phyloP scores from a whole-genome alignment of 139 green algal species.

The Yamagishiella unicocca region DNA sequence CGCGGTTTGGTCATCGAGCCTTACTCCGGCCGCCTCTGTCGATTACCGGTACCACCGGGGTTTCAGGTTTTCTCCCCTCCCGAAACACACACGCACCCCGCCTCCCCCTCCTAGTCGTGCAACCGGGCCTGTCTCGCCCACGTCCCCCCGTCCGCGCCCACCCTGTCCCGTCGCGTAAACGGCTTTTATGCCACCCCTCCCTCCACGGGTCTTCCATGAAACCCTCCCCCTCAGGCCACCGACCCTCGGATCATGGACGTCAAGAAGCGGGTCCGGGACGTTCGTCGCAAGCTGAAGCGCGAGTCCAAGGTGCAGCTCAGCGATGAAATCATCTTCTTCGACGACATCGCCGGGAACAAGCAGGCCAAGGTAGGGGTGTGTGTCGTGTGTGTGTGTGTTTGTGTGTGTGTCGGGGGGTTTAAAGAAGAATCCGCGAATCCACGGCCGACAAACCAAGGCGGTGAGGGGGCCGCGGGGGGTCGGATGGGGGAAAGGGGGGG shows the following conservation, averaged over 20 bases:
- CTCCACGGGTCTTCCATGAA: not conserved
- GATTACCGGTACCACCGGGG: too few species aligned
- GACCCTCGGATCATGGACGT: conserved; percentile 73
- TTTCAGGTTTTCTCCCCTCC: too few species aligned
- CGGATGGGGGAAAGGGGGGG: not conserved
- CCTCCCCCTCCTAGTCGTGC: too few species aligned
- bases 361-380: conserved; percentile 65
- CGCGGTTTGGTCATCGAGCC: too few species aligned
- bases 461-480: not conserved
- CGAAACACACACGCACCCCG: too few species aligned
- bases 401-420: conserved; percentile 5
- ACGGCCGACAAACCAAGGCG: too few species aligned
- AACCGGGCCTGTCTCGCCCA: too few species aligned
- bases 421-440: too few species aligned
- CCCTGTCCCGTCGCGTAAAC: too few species aligned
- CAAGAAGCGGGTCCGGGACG: conserved; percentile 58
- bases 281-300: conserved; percentile 66
- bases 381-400: not conserved
- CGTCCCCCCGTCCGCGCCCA: not conserved
- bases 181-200: too few species aligned
- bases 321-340: conserved; percentile 89
- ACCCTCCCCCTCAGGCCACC: conserved; percentile 19
- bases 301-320: conserved; percentile 73
- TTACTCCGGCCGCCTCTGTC: too few species aligned
- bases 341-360: conserved; percentile 89